Evolutionary conservation across 2,329 filamentous ascomycete genomes (phyloP).

Genomic region (Cryphonectria nitschkei): DNA sequence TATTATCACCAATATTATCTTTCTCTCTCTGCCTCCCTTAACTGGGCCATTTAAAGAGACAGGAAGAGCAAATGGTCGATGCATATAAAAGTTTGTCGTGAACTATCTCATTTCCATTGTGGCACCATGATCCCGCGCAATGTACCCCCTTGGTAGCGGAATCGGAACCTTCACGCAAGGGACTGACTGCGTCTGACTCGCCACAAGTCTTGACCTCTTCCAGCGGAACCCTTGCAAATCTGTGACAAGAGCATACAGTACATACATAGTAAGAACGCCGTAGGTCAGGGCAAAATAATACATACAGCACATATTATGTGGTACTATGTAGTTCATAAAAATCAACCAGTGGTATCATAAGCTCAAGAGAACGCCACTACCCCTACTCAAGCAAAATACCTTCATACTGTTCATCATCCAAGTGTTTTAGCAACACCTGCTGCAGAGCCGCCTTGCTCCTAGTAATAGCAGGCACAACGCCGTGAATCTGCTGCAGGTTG

Average conservation of each 20-base stretch:
- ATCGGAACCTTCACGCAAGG: constrained; percentile 4
- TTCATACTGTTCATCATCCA: constrained; percentile 52
- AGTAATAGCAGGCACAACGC: constrained; percentile 52
- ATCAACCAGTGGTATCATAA: constrained; percentile 4
- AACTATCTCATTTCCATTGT: not conserved
- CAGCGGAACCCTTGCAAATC: not conserved
- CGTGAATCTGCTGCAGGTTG: constrained; percentile 59
- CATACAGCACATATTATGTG: not conserved
- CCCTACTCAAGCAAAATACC: constrained; percentile 48
- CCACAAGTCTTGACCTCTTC: not conserved
- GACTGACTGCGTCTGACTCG: not conserved
- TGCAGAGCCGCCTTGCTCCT: constrained; percentile 54
- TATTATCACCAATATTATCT: too few relatives aligned
- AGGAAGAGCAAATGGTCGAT: not conserved
- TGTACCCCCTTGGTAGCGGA: not conserved
- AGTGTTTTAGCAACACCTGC: constrained; percentile 49
- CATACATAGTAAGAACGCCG: not conserved
- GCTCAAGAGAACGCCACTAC: not conserved
- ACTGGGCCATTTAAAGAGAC: not conserved
- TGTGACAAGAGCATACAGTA: not conserved
- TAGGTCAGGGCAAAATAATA: too few relatives aligned
- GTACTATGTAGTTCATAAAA: constrained; percentile 6
- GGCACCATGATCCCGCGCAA: not conserved
- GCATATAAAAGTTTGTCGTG: not conserved
- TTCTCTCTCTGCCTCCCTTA: not conserved